A percentile compares a stretch with the other conserved stretches of the same genome.
These are phyloP conservation scores for Bassia scoparia DNA, from an alignment of 148 eudicot species.

Conservation along the genomic window DNA sequence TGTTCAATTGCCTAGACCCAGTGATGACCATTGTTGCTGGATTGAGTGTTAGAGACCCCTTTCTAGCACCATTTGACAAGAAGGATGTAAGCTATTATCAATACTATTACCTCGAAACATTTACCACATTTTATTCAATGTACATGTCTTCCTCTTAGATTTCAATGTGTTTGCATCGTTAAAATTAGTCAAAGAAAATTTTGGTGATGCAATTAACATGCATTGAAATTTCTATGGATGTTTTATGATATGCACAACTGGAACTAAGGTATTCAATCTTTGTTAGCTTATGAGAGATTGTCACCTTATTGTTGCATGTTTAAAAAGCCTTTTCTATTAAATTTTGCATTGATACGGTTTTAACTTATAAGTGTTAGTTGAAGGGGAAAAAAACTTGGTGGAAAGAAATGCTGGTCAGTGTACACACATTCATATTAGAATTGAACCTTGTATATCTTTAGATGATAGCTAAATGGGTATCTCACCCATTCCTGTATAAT, in stretches of 20 bases:
- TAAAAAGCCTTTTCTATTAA: neutral
- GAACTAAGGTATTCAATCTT: too few relatives aligned
- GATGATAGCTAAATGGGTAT: neutral
- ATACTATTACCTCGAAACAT: neutral
- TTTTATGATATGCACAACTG: too few relatives aligned
- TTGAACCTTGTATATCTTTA: neutral
- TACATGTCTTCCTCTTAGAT: neutral
- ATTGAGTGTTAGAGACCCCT: constrained; percentile 89
- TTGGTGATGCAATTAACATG: constrained; percentile 4
- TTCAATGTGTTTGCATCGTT: neutral
- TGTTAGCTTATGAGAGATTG: too few relatives aligned
- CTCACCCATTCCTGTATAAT: neutral
- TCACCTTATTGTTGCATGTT: too few relatives aligned
- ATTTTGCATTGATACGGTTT: neutral
- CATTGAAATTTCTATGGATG: too few relatives aligned
- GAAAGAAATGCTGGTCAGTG: neutral
- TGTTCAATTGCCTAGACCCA: constrained; percentile 92
- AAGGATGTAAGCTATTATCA: constrained; percentile 63
- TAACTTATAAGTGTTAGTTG: neutral
- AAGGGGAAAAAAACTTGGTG: neutral
- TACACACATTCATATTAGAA: neutral
- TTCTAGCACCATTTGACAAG: constrained; percentile 83
- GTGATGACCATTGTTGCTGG: constrained; percentile 95
- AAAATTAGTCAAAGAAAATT: neutral
- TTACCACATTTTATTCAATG: neutral